These are phyloP conservation scores for Tricholomella constricta DNA, from an alignment of 768 basidiomycete species.

Conservation along the genomic window DNA sequence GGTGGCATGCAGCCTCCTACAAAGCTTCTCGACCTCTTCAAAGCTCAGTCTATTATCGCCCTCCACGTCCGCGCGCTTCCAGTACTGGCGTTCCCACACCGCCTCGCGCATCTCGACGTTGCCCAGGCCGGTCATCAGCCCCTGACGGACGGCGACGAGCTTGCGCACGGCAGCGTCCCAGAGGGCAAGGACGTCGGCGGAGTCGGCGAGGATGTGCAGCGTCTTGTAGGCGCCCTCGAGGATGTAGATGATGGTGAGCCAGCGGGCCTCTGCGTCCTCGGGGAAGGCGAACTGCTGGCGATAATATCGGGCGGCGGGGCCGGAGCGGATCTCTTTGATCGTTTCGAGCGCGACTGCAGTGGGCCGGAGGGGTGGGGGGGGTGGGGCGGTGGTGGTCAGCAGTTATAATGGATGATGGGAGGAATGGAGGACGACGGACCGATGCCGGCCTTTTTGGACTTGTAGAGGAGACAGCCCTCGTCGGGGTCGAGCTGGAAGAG, in stretches of 20 bases:
- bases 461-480: constrained; percentile 73
- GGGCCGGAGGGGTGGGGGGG: too few species aligned
- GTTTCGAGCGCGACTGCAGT: constrained; percentile 86
- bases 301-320: constrained; percentile 69
- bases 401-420: neutral
- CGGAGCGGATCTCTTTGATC: constrained; percentile 85
- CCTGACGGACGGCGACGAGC: constrained; percentile 64
- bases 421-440: constrained; percentile 45
- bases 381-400: too few species aligned
- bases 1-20: constrained; percentile 69
- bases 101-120: constrained; percentile 63
- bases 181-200: constrained; percentile 46
- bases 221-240: constrained; percentile 80
- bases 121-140: constrained; percentile 69
- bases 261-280: constrained; percentile 62
- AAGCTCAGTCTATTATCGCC: constrained; percentile 67
- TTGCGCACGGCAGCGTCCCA: constrained; percentile 64
- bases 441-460: constrained; percentile 60
- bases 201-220: constrained; percentile 79
- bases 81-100: constrained; percentile 81
- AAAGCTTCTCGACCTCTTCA: constrained; percentile 71
- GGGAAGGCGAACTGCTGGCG: constrained; percentile 69
- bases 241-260: constrained; percentile 88
- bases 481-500: constrained; percentile 75
- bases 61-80: constrained; percentile 70